Evolutionary conservation across 805 yeast genomes (phyloP).

Genomic region (Priceomyces haplophilus): DNA sequence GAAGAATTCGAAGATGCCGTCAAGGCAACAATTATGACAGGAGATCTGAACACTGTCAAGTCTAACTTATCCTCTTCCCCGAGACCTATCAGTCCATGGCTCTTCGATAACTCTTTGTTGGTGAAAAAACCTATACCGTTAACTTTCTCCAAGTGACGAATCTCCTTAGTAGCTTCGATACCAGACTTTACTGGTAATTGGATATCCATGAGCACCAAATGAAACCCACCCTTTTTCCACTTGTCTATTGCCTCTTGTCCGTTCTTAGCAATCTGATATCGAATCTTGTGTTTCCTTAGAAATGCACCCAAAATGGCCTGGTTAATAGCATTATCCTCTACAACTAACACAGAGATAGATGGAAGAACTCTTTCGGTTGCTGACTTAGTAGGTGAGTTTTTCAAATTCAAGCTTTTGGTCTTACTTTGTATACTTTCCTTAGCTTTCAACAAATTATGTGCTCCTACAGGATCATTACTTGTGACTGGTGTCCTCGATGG

Average conservation of each 20-base stretch:
- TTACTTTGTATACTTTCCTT: conserved; percentile 2
- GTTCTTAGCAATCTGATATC: conserved; percentile 81
- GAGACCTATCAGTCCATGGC: conserved; percentile 14
- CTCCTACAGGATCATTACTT: conserved; percentile 1
- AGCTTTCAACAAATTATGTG: not conserved
- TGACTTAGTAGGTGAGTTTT: conserved; percentile 10
- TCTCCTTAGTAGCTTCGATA: conserved; percentile 89
- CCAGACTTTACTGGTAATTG: conserved; percentile 97
- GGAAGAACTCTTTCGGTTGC: conserved; percentile 71
- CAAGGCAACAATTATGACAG: conserved; percentile 96
- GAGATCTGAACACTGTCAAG: conserved; percentile 68
- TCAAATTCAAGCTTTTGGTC: not conserved
- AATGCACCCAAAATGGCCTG: conserved; percentile 89
- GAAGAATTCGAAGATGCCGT: conserved; percentile 84
- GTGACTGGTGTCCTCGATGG: conserved; percentile 7
- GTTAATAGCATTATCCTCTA: conserved; percentile 94
- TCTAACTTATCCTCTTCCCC: conserved; percentile 56
- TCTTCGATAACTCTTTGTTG: conserved; percentile 18
- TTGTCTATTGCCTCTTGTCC: conserved; percentile 94
- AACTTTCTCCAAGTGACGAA: conserved; percentile 75
- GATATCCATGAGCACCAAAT: conserved; percentile 93
- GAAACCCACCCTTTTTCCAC: conserved; percentile 94
- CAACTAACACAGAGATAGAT: conserved; percentile 84
- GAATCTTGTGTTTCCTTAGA: conserved; percentile 78
- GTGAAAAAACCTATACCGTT: conserved; percentile 74